A percentile compares a stretch with the other conserved stretches of the same genome.
phyloP scores from a whole-genome alignment of 2,329 filamentous ascomycete species.

The Exophiala xenobiotica region DNA sequence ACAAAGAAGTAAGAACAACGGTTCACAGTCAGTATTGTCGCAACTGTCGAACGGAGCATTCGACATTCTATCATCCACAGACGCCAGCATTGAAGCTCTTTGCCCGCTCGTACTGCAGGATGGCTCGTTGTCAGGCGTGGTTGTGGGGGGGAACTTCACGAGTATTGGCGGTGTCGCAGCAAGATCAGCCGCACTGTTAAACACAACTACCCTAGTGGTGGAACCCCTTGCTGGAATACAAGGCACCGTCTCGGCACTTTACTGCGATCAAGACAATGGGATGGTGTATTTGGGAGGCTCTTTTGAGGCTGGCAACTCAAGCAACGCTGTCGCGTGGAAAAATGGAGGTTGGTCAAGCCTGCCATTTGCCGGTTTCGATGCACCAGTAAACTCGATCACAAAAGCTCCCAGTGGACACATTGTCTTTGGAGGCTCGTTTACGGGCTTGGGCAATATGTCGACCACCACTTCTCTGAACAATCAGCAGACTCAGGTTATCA shows the following conservation, averaged over 20 bases:
- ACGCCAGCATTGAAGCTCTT: conserved; percentile 85
- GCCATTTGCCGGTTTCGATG: conserved; percentile 92
- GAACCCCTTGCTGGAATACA: conserved; percentile 76
- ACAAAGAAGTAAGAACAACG: conserved; percentile 67
- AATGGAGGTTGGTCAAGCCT: conserved; percentile 70
- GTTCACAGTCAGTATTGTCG: conserved; percentile 75
- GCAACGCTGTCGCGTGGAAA: conserved; percentile 85
- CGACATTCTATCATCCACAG: conserved; percentile 68
- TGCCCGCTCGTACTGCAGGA: conserved; percentile 71
- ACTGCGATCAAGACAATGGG: conserved; percentile 74
- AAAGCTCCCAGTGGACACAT: conserved; percentile 80
- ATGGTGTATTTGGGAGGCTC: conserved; percentile 90
- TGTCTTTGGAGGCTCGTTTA: conserved; percentile 88
- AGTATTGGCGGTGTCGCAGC: conserved; percentile 76
- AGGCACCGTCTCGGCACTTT: conserved; percentile 76
- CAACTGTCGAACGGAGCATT: conserved; percentile 84
- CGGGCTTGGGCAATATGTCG: conserved; percentile 70
- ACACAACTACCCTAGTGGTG: conserved; percentile 68
- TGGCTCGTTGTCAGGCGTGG: conserved; percentile 68
- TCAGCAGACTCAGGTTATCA: conserved; percentile 70
- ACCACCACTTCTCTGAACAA: conserved; percentile 48
- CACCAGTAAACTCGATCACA: conserved; percentile 80
- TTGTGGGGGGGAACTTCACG: conserved; percentile 94
- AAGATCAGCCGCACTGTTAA: conserved; percentile 75
- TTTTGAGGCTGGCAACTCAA: conserved; percentile 76